Base-by-base conservation (phyloP, 768 basidiomycete species). In the Naganishia friedmannii region DNA sequence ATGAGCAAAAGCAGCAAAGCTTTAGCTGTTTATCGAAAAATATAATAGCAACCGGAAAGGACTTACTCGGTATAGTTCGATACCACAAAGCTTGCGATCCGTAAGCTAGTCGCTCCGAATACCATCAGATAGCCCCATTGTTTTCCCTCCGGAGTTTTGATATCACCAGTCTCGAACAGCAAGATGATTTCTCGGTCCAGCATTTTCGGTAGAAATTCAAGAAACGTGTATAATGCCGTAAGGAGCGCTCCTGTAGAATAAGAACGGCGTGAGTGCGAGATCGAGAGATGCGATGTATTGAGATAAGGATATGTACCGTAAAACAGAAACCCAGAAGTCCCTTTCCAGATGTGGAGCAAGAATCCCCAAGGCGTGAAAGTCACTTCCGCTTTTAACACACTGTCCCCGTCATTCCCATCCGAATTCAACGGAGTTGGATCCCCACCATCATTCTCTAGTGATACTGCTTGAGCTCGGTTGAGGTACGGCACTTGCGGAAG, bases 101-200 rank as follows among this genome's bases (percentile, higher is more conserved):
- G 60, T 34, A 63, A 63, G n/a, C 5, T 15, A 2, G 60, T 63
- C 12, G 39, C 60, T 21, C 42, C 60, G n/a, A 45, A 45, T 9
- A 17, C 17, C 60, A 63, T 63, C 60, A 63, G 26, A 29, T 63
- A 63, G 28, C 60, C 60, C 60, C 60, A 63, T 29, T 63, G 60
- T 7, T 42, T n/a, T 3, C 60, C 60, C 9, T 45, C 60, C 26
- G 39, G 42, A n/a, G 39, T 63, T 34, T 63, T 63, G 7, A 63
- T 29, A 2, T 34, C 60, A 28, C 60, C 60, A 23, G 37, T 46
- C 29, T 63, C 60, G 19, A 63, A 63, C 2, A 63, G 26, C 28
- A 23, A 6, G n/a, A 63, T 63, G 26, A 63, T 45, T 17, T 63
- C 42, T 26, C 60, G 4, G 15, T 63, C 60, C 6, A 63, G 23